Conservation (phyloP, 2,329 filamentous ascomycete genomes). For the Metarhizium sp. region DNA sequence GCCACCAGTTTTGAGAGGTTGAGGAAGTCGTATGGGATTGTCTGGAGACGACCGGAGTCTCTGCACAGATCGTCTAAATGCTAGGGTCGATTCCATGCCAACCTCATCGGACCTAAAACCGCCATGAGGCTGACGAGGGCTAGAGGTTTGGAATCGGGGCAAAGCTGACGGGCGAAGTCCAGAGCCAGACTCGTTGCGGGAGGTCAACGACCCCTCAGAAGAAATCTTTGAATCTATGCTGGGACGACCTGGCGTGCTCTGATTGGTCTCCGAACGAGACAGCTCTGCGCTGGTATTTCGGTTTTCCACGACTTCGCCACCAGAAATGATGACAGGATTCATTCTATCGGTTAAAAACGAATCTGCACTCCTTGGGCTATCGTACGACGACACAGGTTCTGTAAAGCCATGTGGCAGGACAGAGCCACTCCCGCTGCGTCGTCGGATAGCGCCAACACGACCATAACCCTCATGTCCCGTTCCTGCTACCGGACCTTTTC, state of each 20-base stretch:
- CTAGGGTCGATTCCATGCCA: slow-evolving; percentile 40
- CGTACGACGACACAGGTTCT: slow-evolving; percentile 38
- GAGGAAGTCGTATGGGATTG: slow-evolving; percentile 37
- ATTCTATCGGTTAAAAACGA: slow-evolving; percentile 52
- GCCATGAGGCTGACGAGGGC: slow-evolving; percentile 40
- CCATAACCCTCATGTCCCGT: slow-evolving; percentile 88
- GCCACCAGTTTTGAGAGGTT: slow-evolving; percentile 39
- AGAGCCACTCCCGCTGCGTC: slow-evolving; percentile 53
- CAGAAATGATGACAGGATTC: slow-evolving; percentile 57
- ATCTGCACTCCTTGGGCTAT: slow-evolving; percentile 41
- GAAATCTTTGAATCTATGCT: slow-evolving; percentile 31
- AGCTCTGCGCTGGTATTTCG: slow-evolving; percentile 33
- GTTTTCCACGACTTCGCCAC: slow-evolving; percentile 53
- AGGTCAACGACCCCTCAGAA: slow-evolving; percentile 31
- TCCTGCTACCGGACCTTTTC: slow-evolving; percentile 77
- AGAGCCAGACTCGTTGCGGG: slow-evolving; percentile 29
- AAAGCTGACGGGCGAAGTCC: slow-evolving; percentile 47
- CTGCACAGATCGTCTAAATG: slow-evolving; percentile 46
- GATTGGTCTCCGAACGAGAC: slow-evolving; percentile 32
- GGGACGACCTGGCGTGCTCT: slow-evolving; percentile 33
- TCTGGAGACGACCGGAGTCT: slow-evolving; percentile 36
- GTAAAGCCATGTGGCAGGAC: slow-evolving; percentile 35
- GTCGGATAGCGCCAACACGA: slow-evolving; percentile 48
- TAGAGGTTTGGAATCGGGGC: slow-evolving; percentile 24
- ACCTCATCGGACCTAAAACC: slow-evolving; percentile 45